Percentiles rank a stretch among this genome's conserved stretches.
Evolutionary conservation across 1,139 yeast genomes (phyloP).

Genomic region (Candida frijolesensis): DNA sequence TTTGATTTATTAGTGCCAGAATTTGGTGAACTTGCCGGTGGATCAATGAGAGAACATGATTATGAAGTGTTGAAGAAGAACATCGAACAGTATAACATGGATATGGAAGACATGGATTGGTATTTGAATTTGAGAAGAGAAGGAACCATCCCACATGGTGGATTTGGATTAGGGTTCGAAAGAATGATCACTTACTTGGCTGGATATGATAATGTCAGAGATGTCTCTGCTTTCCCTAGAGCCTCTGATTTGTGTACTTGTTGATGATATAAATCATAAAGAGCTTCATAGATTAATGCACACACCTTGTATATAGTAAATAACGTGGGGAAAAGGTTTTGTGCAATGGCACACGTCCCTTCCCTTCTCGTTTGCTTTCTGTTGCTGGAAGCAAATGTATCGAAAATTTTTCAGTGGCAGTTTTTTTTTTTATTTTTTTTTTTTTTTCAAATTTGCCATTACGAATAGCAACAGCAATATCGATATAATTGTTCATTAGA

Average conservation of each 20-base stretch:
- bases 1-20: constrained; percentile 88
- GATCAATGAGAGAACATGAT: constrained; percentile 84
- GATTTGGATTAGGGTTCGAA: constrained; percentile 95
- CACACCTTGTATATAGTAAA: not conserved
- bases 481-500: not conserved
- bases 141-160: constrained; percentile 93
- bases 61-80: constrained; percentile 48
- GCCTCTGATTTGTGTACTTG: constrained; percentile 41
- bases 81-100: constrained; percentile 56
- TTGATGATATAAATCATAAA: constrained; percentile 15
- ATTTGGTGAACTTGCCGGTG: constrained; percentile 96
- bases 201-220: constrained; percentile 78
- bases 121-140: constrained; percentile 70
- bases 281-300: constrained; percentile 3
- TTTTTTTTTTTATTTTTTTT: too few relatives aligned
- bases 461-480: not conserved
- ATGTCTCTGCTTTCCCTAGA: constrained; percentile 81
- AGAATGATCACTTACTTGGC: constrained; percentile 72
- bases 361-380: too few relatives aligned
- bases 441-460: too few relatives aligned
- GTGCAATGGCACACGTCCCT: too few relatives aligned
- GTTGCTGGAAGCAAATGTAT: too few relatives aligned
- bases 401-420: constrained; percentile 7
- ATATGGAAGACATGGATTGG: constrained; percentile 71
- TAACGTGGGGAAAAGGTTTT: not conserved